Evolutionary conservation across 805 yeast species (phyloP).

Genomic region (Zygosaccharomyces siamensis): DNA sequence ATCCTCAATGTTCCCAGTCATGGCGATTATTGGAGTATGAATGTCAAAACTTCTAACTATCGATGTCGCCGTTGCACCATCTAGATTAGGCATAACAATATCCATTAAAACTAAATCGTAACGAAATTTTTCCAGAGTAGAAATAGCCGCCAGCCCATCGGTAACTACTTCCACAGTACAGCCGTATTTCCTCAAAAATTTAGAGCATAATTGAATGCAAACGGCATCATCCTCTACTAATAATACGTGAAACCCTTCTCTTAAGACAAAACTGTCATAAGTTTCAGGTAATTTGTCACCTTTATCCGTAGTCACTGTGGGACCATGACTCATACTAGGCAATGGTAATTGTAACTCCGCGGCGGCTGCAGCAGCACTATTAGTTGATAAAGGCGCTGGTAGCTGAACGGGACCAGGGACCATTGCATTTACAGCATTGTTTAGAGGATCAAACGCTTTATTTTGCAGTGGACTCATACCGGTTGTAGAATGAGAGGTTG

Average conservation of each 20-base stretch:
- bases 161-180: constrained; percentile 89
- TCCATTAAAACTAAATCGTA: constrained; percentile 82
- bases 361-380: constrained; percentile 11
- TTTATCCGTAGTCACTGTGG: constrained; percentile 2
- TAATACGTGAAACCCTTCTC: constrained; percentile 59
- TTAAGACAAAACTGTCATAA: constrained; percentile 17
- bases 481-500: constrained; percentile 8
- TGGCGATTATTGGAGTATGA: constrained; percentile 85
- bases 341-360: constrained; percentile 13
- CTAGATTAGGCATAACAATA: constrained; percentile 82
- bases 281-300: constrained; percentile 9
- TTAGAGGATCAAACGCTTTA: constrained; percentile 10
- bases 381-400: constrained; percentile 6
- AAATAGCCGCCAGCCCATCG: constrained; percentile 87
- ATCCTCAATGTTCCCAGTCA: constrained; percentile 87
- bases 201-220: constrained; percentile 76
- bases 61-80: constrained; percentile 88
- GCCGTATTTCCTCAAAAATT: constrained; percentile 80
- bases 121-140: constrained; percentile 61
- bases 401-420: constrained; percentile 13
- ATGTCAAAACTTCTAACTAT: constrained; percentile 80
- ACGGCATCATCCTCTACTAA: constrained; percentile 78
- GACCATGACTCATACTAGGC: constrained; percentile 14
- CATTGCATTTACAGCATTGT: constrained; percentile 9
- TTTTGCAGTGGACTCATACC: constrained; percentile 7